These are phyloP conservation scores for Paraconiothyrium sp. DNA, from an alignment of 2,329 filamentous ascomycete genomes.

Conservation along the genomic window DNA sequence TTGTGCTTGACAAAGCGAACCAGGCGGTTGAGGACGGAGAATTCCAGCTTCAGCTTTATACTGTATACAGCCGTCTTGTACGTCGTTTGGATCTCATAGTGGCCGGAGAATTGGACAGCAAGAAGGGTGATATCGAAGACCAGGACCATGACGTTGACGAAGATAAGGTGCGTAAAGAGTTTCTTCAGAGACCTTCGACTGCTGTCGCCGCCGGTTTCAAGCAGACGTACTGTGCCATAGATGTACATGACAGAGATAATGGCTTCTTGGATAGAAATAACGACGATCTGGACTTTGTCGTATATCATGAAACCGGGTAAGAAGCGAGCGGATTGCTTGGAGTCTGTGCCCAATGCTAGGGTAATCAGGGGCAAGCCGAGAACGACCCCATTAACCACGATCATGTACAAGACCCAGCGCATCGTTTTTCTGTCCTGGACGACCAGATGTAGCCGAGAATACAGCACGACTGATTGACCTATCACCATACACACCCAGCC, in stretches of 20 bases:
- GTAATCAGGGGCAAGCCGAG: slow-evolving; percentile 62
- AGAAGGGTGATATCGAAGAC: slow-evolving; percentile 51
- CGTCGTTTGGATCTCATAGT: slow-evolving; percentile 51
- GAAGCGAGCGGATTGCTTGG: slow-evolving; percentile 15
- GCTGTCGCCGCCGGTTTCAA: neutral
- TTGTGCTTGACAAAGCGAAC: neutral
- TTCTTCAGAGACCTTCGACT: too few species aligned
- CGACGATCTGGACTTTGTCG: slow-evolving; percentile 52
- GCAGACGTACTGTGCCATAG: slow-evolving; percentile 53
- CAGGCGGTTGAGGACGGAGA: slow-evolving; percentile 58
- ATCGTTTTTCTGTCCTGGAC: slow-evolving; percentile 14
- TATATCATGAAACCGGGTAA: slow-evolving; percentile 32
- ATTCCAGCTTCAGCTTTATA: slow-evolving; percentile 61
- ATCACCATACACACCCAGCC: neutral
- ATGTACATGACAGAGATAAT: slow-evolving; percentile 57
- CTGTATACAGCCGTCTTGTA: slow-evolving; percentile 53
- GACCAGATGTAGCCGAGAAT: neutral
- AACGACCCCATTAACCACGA: slow-evolving; percentile 51
- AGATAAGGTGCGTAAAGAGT: slow-evolving; percentile 31
- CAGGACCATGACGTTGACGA: slow-evolving; percentile 52
- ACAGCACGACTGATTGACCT: neutral
- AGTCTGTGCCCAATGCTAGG: slow-evolving; percentile 61
- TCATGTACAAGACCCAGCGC: slow-evolving; percentile 62
- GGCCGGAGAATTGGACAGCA: slow-evolving; percentile 48
- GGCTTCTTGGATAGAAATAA: slow-evolving; percentile 52